Evolutionary conservation across 148 eudicot species (phyloP), one percentile per base, ranked within the genome.

Genomic region (Amaranthus palmeri): DNA sequence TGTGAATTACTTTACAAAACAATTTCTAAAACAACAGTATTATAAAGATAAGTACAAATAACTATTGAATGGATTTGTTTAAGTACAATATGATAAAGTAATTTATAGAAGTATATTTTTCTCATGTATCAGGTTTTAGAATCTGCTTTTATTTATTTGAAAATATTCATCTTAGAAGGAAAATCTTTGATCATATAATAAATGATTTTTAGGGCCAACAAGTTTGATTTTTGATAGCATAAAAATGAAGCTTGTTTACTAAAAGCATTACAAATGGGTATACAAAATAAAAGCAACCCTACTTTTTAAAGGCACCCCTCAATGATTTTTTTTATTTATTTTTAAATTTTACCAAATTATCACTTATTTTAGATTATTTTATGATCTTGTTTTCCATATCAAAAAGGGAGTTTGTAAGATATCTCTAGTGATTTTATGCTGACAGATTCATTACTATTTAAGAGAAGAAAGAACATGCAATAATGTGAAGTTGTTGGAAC

Each of bases 381-480:
- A 4, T 3, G 1, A 14, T 71, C 3, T 61, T 61, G 3, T 61
- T 61, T 60, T 57, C 15, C 54, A 18, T 71, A 7, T 1, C 5
- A 42, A 15, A 55, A 69, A 69, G 51, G 62, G 72, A 56, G 53
- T 4, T 50, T 36, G 49, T 40, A 48, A 73, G 62, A 72, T 54
- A 71, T 68, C 77, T 73, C 69, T 14, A 67, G 69, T 47, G 81
- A 78, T 78, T 72, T 78, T 72, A 78, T 78, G 77, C 81, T 68
- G 77, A 25, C 51, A 57, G 60, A 55, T 36, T 40, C 7, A 25
- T 25, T 25, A 54, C 68, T 49, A 10, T 25, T 58, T 58, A 6
- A 15, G 9, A 7, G 17, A 54, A 8, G 50, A 64, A 63, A 25
- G 47, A 75, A 58, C 73, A 60, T 75, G 72, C 57, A 75, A 14